Percentiles rank a stretch among this genome's conserved stretches.
Evolutionary conservation across 1,284 basidiomycete species (phyloP).

Genomic region (Polyporus tsugae): DNA sequence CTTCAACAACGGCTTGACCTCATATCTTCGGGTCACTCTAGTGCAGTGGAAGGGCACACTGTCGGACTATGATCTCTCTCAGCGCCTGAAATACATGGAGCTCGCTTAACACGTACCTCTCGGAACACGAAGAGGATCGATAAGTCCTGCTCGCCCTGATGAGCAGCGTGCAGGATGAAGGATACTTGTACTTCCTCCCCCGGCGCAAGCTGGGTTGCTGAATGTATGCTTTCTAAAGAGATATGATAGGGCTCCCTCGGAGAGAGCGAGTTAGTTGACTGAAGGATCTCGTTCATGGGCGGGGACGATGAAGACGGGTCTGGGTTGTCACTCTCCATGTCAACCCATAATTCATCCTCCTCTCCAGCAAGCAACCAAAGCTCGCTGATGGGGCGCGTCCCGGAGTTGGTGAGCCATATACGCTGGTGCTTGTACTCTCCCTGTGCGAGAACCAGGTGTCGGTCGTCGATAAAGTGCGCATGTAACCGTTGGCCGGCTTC

Average conservation of each 20-base stretch:
- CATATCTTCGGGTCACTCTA: conserved; percentile 61
- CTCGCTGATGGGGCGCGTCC: conserved; percentile 63
- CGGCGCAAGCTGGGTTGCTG: conserved; percentile 50
- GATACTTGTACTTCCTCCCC: conserved; percentile 58
- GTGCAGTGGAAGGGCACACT: conserved; percentile 61
- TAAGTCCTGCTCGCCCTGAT: conserved; percentile 58
- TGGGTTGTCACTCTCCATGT: conserved; percentile 27
- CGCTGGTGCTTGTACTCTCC: conserved; percentile 66
- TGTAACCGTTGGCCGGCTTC: conserved; percentile 66
- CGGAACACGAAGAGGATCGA: conserved; percentile 73
- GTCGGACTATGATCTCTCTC: conserved; percentile 47
- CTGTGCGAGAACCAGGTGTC: conserved; percentile 58
- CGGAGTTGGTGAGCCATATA: conserved; percentile 69
- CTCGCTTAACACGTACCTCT: conserved; percentile 55
- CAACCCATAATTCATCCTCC: conserved; percentile 70
- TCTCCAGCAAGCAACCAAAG: conserved; percentile 70
- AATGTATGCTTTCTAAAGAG: conserved; percentile 47
- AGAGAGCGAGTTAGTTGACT: conserved; percentile 63
- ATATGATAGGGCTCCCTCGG: conserved; percentile 56
- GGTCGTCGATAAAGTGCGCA: conserved; percentile 62
- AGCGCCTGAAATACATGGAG: conserved; percentile 7
- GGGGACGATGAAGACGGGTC: conserved; percentile 26
- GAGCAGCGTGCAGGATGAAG: conserved; percentile 60
- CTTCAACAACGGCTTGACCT: conserved; percentile 64
- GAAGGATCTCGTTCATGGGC: conserved; percentile 46